These are phyloP conservation scores for Fonsecaea monophora DNA, from an alignment of 2,329 filamentous ascomycete genomes.

Conservation along the genomic window DNA sequence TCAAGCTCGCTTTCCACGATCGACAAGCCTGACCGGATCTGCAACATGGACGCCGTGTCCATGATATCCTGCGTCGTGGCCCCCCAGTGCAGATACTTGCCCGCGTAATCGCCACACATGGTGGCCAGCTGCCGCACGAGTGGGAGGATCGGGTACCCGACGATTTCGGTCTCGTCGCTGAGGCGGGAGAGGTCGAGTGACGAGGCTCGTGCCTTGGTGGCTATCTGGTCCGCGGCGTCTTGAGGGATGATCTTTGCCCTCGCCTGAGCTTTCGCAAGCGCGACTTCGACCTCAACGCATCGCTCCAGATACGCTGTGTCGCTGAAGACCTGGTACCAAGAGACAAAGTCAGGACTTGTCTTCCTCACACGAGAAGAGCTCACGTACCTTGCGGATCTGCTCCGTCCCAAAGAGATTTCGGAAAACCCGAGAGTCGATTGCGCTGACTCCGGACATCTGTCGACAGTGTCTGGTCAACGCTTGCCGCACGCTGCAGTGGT, in stretches of 20 bases:
- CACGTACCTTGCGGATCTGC: constrained; percentile 34
- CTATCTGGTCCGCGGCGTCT: not conserved
- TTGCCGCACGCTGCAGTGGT: not conserved
- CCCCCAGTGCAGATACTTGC: constrained; percentile 64
- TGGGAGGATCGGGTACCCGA: constrained; percentile 42
- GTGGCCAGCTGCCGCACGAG: constrained; percentile 40
- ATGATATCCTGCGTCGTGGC: constrained; percentile 67
- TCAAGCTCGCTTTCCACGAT: constrained; percentile 56
- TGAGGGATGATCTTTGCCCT: constrained; percentile 37
- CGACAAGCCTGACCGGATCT: constrained; percentile 59
- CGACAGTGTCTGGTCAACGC: not conserved
- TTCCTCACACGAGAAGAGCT: too few species aligned
- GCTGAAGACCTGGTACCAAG: constrained; percentile 31
- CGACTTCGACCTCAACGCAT: constrained; percentile 39
- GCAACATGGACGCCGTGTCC: constrained; percentile 61
- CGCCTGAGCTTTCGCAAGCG: constrained; percentile 40
- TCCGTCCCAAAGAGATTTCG: constrained; percentile 41
- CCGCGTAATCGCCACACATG: constrained; percentile 34
- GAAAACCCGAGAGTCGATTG: constrained; percentile 41
- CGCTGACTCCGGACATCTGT: not conserved
- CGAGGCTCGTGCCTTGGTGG: not conserved
- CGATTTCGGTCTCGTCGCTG: constrained; percentile 39
- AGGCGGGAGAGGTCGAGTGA: not conserved
- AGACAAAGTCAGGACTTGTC: not conserved
- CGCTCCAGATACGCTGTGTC: constrained; percentile 39